Base-by-base conservation (phyloP, 1,284 basidiomycete genomes). In the Schizophyllum commune region DNA sequence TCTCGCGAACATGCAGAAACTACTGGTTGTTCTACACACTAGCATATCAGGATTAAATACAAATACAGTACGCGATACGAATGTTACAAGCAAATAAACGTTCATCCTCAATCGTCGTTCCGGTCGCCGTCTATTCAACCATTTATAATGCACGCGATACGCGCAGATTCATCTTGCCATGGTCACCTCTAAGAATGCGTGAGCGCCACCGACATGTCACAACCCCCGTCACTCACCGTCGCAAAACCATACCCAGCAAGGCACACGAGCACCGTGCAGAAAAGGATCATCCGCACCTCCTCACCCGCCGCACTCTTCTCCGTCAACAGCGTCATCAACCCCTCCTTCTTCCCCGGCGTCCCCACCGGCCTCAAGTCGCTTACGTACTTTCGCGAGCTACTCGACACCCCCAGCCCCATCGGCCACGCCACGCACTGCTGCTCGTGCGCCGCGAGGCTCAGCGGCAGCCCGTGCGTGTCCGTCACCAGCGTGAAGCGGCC, bases 281-380 rank as follows among this genome's bases (percentile, higher is more conserved):
- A 82, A 57, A 81, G 57, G 54, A 89, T 75, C 72, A 88, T 74
- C 62, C 88, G 75, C 68, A 81, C 77, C 71, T 90, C 88, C 68
- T 89, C 85, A 0, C 88, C 88, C 11, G 88, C 52, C 6, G 52
- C 52, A 22, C n/a, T 19, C n/a, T 22, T n/a, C 21, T 54, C 52
- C 21, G 21, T n/a, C 52, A 54, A 6, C 6, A 54, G 52, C 17
- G 17, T n/a, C 52, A 54, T 6, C 52, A 22, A 22, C 6, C 34
- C 34, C 34, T 6, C 34, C 34, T 13, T 39, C 34, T 13, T 39
- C 17, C 52, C 52, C 6, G 52, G 52, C 52, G 52, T 19, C 17
- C 52, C 52, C 17, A n/a, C 69, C 6, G 83, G 83, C 39, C 84
- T 72, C 60, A 87, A 70, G 60, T 85, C 83, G 58, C 70, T 72